Evolutionary conservation across 2,329 filamentous ascomycete species (phyloP).

Genomic region (Thelonectria discophora): DNA sequence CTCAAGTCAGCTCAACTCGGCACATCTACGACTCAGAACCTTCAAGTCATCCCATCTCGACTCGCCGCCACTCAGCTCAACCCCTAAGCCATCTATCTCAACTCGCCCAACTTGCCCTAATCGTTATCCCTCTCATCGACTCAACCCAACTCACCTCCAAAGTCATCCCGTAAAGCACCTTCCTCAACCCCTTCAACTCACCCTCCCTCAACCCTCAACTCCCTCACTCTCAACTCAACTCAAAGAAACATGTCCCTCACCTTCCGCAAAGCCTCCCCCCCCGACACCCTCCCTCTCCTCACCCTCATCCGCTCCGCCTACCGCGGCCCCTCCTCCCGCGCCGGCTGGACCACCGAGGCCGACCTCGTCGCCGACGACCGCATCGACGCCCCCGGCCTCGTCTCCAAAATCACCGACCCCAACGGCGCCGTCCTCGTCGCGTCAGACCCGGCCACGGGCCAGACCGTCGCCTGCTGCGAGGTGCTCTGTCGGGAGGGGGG

Average conservation of each 20-base stretch:
- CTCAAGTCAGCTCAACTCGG: too few relatives aligned
- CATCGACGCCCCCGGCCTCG: conserved; percentile 50
- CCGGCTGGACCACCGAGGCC: conserved; percentile 59
- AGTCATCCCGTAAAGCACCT: too few relatives aligned
- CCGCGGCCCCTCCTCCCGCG: conserved; percentile 51
- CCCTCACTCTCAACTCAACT: neutral
- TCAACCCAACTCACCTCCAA: too few relatives aligned
- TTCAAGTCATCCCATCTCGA: neutral
- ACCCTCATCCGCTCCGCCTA: conserved; percentile 55
- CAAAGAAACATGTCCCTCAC: conserved; percentile 35
- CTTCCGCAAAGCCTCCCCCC: conserved; percentile 48
- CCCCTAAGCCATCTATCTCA: too few relatives aligned
- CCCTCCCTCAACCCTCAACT: neutral
- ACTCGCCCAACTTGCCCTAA: too few relatives aligned
- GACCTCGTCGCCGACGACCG: conserved; percentile 54
- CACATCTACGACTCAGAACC: too few relatives aligned
- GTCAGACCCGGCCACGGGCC: conserved; percentile 36
- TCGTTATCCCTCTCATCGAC: too few relatives aligned
- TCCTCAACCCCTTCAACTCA: neutral
- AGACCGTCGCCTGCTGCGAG: conserved; percentile 56
- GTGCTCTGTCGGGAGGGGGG: conserved; percentile 43
- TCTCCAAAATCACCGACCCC: conserved; percentile 52
- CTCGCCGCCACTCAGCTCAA: neutral
- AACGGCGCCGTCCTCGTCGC: conserved; percentile 50
- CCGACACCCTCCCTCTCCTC: conserved; percentile 47